These are phyloP conservation scores for Paxillus rubicundulus DNA, from an alignment of 768 basidiomycete genomes.

Conservation along the genomic window DNA sequence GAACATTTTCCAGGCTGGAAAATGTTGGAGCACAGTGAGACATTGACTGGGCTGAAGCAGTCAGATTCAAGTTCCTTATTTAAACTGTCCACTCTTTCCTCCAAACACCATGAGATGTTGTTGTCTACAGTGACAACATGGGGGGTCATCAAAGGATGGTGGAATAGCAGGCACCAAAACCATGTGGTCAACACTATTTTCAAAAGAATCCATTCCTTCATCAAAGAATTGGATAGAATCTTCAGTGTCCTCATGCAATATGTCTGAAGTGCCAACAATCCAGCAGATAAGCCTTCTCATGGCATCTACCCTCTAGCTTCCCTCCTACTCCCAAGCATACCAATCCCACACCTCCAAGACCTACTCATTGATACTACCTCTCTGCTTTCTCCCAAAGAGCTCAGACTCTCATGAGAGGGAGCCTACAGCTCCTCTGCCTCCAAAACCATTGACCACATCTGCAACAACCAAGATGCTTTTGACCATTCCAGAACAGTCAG, in stretches of 20 bases:
- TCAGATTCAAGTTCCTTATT: background rate
- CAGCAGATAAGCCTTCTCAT: no score
- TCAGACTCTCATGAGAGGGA: background rate
- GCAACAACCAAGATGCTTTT: background rate
- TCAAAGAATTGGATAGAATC: background rate
- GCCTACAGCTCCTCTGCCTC: background rate
- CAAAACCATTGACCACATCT: background rate
- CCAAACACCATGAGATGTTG: no score
- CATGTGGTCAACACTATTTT: slow-evolving; percentile 7
- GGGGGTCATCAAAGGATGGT: slow-evolving; percentile 12
- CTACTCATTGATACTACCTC: slow-evolving; percentile 1
- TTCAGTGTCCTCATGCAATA: slow-evolving; percentile 10
- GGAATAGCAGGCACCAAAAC: slow-evolving; percentile 9
- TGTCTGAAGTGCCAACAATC: slow-evolving; percentile 6
- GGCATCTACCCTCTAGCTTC: no score
- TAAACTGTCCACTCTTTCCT: no score
- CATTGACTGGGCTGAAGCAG: slow-evolving; percentile 38
- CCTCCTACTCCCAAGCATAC: slow-evolving; percentile 13
- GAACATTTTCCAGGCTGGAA: no score
- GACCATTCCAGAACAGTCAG: no score
- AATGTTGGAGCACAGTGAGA: slow-evolving; percentile 37
- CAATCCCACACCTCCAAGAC: slow-evolving; percentile 1
- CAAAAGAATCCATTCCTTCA: slow-evolving; percentile 7
- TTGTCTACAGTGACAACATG: slow-evolving; percentile 10
- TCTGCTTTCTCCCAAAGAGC: no score